These are phyloP conservation scores for Zizania palustris DNA, from an alignment of 202 grass and related monocot species.

Conservation along the genomic window DNA sequence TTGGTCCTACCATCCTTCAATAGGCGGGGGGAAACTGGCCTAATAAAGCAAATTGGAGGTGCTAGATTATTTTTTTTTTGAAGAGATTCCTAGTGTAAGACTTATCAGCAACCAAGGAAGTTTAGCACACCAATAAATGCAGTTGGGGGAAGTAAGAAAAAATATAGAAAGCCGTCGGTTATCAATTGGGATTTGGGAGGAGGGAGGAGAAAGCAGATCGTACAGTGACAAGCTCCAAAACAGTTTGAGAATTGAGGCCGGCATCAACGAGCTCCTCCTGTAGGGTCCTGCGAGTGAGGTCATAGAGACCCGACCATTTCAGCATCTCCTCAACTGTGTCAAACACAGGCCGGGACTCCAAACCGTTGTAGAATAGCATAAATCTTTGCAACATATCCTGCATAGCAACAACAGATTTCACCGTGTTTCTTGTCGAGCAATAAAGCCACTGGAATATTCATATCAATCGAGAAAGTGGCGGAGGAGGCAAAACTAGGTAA, in stretches of 20 bases:
- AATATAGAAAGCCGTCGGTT: not conserved
- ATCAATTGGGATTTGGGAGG: constrained; percentile 15
- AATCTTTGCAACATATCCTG: constrained; percentile 77
- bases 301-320: constrained; percentile 72
- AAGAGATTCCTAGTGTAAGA: not conserved
- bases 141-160: not conserved
- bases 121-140: not conserved
- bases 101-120: not conserved
- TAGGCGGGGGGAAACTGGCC: too few species aligned
- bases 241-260: constrained; percentile 55
- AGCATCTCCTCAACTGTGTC: constrained; percentile 77
- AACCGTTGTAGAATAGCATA: constrained; percentile 61
- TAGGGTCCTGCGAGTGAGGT: constrained; percentile 66
- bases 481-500: not conserved
- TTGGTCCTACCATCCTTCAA: not conserved
- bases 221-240: constrained; percentile 84
- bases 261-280: constrained; percentile 68
- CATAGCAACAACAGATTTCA: constrained; percentile 30
- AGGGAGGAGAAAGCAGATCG: constrained; percentile 14
- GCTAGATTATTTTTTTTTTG: not conserved
- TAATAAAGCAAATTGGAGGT: not conserved
- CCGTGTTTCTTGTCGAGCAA: not conserved
- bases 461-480: not conserved
- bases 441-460: not conserved
- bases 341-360: constrained; percentile 68